Evolutionary conservation across 257 asterid genomes (phyloP).

Genomic region (Ophiorrhiza pumila): DNA sequence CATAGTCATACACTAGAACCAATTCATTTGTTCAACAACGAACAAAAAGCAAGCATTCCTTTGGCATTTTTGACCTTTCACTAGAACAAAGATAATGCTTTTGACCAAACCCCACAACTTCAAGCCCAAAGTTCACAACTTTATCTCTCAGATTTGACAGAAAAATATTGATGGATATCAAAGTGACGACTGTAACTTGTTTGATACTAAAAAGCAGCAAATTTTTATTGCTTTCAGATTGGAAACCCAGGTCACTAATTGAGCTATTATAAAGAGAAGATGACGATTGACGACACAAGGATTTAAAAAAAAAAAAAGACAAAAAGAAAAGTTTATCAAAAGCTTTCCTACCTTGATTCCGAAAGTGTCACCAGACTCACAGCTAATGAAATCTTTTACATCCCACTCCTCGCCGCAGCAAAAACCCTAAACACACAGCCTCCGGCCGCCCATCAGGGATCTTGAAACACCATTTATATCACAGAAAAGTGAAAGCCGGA

Average conservation of each 20-base stretch:
- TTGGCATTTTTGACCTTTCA: constrained; percentile 12
- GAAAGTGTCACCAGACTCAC: constrained; percentile 30
- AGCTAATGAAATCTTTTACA: constrained; percentile 23
- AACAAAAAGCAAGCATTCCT: constrained; percentile 13
- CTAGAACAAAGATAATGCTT: not conserved
- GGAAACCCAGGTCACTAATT: constrained; percentile 14
- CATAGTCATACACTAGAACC: constrained; percentile 11
- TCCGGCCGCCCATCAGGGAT: constrained; percentile 35
- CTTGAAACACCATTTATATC: constrained; percentile 28
- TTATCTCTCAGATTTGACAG: constrained; percentile 13
- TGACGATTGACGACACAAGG: constrained; percentile 41
- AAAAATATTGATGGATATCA: not conserved
- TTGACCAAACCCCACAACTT: constrained; percentile 11
- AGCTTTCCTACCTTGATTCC: constrained; percentile 57
- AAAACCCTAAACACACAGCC: constrained; percentile 47
- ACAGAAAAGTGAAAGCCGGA: not conserved
- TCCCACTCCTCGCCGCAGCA: constrained; percentile 46
- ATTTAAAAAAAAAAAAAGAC: constrained; percentile 19
- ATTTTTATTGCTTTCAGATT: constrained; percentile 10
- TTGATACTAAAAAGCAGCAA: constrained; percentile 8
- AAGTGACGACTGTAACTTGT: not conserved
- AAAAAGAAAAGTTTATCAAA: constrained; percentile 25
- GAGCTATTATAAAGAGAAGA: constrained; percentile 31
- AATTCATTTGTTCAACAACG: constrained; percentile 21
- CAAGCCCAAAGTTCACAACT: constrained; percentile 9